These are phyloP conservation scores for Neofusicoccum umdonicola DNA, from an alignment of 2,329 filamentous ascomycete genomes.

Conservation along the genomic window DNA sequence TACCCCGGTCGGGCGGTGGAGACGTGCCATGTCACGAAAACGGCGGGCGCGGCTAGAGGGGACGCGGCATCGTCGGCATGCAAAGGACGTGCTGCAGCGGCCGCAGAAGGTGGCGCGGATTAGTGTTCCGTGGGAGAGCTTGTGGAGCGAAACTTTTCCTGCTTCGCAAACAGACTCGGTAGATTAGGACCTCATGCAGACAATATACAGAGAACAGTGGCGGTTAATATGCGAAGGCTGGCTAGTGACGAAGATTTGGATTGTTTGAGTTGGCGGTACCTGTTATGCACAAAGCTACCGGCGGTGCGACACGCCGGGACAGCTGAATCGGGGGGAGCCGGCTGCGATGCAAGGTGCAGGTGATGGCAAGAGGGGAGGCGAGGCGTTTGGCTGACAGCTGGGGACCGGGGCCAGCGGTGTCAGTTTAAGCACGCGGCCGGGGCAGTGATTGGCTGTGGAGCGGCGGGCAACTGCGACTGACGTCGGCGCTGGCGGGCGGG, in stretches of 20 bases:
- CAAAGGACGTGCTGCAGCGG: too few species aligned
- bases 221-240: too few species aligned
- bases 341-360: not conserved
- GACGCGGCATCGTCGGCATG: too few species aligned
- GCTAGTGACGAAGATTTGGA: too few species aligned
- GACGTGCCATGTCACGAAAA: not conserved
- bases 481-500: not conserved
- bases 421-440: not conserved
- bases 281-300: too few species aligned
- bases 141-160: too few species aligned
- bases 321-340: not conserved
- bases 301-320: not conserved
- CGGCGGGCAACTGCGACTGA: not conserved
- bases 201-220: too few species aligned
- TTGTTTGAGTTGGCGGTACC: too few species aligned
- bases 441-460: not conserved
- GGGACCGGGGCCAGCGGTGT: not conserved
- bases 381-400: not conserved
- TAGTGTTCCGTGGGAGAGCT: not conserved
- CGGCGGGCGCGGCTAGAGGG: not conserved
- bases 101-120: too few species aligned
- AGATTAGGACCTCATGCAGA: too few species aligned
- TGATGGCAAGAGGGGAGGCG: too few species aligned
- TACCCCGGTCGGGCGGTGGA: not conserved
- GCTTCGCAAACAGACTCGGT: too few species aligned